These are phyloP conservation scores for Ogataea sp. DNA, from an alignment of 805 yeast genomes.

Conservation along the genomic window DNA sequence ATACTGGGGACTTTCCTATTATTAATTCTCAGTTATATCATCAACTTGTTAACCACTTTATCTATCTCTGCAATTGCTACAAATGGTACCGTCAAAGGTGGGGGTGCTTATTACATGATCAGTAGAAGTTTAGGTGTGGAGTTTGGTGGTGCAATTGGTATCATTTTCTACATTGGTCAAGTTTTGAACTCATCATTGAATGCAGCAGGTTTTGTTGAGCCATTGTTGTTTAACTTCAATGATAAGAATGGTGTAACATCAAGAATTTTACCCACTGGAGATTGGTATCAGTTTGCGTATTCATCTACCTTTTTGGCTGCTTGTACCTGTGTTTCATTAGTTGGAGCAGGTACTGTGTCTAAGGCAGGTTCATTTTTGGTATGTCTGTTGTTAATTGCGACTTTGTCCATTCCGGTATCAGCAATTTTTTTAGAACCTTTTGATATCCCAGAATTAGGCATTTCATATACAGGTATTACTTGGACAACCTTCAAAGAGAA, in stretches of 20 bases:
- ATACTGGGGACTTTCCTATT: constrained; percentile 66
- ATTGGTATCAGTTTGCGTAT: constrained; percentile 61
- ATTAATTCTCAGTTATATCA: constrained; percentile 64
- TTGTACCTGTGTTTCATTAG: constrained; percentile 70
- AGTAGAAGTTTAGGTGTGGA: constrained; percentile 94
- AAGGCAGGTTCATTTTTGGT: constrained; percentile 74
- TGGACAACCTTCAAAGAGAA: constrained; percentile 62
- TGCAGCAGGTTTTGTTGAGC: constrained; percentile 93
- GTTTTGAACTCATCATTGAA: constrained; percentile 86
- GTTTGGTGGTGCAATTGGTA: constrained; percentile 96
- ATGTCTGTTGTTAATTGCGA: constrained; percentile 56
- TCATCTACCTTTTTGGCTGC: constrained; percentile 59
- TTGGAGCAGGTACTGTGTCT: constrained; percentile 77
- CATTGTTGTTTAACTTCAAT: constrained; percentile 76
- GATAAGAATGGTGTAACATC: constrained; percentile 43
- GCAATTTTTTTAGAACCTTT: constrained; percentile 60
- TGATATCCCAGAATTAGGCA: constrained; percentile 37
- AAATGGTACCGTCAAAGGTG: constrained; percentile 95
- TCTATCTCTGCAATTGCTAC: constrained; percentile 95
- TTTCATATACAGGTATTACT: constrained; percentile 62
- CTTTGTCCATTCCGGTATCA: constrained; percentile 77
- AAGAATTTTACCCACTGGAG: constrained; percentile 53
- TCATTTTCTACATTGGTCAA: constrained; percentile 92
- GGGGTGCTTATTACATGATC: constrained; percentile 98
- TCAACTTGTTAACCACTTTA: constrained; percentile 77